Evolutionary conservation across 2,329 filamentous ascomycete species (phyloP), one percentile per base, ranked within the genome.

Genomic region (Arthroderma uncinatum): DNA sequence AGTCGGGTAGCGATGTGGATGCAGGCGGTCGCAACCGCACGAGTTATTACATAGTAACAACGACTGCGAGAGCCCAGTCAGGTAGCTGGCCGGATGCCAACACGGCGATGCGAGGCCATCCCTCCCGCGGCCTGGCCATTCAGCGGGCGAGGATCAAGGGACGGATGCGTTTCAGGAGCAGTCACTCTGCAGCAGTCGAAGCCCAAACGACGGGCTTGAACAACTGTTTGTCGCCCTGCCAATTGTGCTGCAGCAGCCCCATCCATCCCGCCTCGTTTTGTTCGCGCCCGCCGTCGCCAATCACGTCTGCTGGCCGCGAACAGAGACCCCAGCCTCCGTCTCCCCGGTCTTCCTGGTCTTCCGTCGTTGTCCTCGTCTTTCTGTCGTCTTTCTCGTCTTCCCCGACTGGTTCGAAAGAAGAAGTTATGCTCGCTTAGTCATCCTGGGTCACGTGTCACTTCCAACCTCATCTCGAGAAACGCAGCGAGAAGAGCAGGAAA

Each of bases 291-390:
- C 53, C 25, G 59, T 40, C 55, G 53, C 58, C 58, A 62, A 55
- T 56, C 59, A 62, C 58, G 56, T 53, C 47, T 36, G 58, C 48
- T n/a, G 25, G 55, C 34, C 50, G 48, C 34, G 10, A 53, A 16
- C 33, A 25, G 14, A 34, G 40, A 30, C 9, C 47, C 47, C 25
- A 33, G 47, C 47, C 47, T 50, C 47, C 47, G 4, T 19, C 25
- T 21, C 33, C 47, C 19, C 25, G 4, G 34, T 37, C 34, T 37
- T n/a, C 14, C 7, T 30, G 28, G 21, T 42, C 39, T 10, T 42
- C 5, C 39, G n/a, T 21, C 40, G 23, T 47, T 9, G 14, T 28
- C 40, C 12, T 28, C 34, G 34, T 39, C 36, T 39, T n/a, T 39
- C 14, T 21, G 44, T 10, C 9, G 39, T 23, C 39, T 42, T n/a